Evolutionary conservation across 345 rosid species (phyloP).

Genomic region (Ceriops decandra): DNA sequence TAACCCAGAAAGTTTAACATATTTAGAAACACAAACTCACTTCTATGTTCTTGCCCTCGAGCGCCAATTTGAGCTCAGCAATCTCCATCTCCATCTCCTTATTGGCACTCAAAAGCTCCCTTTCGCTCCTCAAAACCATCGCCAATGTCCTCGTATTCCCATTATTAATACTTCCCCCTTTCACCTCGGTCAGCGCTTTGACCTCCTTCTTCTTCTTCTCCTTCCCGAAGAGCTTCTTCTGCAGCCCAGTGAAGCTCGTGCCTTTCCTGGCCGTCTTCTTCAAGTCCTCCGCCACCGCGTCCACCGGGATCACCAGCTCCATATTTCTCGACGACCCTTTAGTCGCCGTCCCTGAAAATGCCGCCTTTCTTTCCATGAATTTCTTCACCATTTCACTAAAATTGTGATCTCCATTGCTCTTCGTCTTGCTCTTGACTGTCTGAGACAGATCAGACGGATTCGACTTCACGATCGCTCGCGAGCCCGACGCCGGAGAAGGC

Average conservation of each 20-base stretch:
- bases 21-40: slow-evolving; percentile 28
- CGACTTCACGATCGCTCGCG: slow-evolving; percentile 53
- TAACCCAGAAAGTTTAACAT: too few relatives aligned
- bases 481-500: slow-evolving; percentile 21
- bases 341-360: neutral
- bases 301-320: slow-evolving; percentile 51
- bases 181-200: slow-evolving; percentile 71
- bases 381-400: slow-evolving; percentile 63
- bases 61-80: slow-evolving; percentile 46
- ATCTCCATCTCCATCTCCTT: slow-evolving; percentile 69
- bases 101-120: slow-evolving; percentile 70
- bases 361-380: slow-evolving; percentile 53
- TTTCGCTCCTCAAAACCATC: slow-evolving; percentile 86
- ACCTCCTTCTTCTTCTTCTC: slow-evolving; percentile 45
- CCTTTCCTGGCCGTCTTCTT: slow-evolving; percentile 58
- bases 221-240: slow-evolving; percentile 71
- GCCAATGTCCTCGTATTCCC: slow-evolving; percentile 65
- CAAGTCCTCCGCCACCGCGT: slow-evolving; percentile 60
- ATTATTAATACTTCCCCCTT: slow-evolving; percentile 35
- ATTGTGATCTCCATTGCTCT: slow-evolving; percentile 12
- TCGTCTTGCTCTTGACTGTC: slow-evolving; percentile 16
- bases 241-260: slow-evolving; percentile 48
- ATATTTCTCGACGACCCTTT: slow-evolving; percentile 31
- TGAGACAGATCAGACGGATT: slow-evolving; percentile 39
- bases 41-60: slow-evolving; percentile 63